Conservation (phyloP, 108 stramenopile species). For the Aurantiochytrium sp. region DNA sequence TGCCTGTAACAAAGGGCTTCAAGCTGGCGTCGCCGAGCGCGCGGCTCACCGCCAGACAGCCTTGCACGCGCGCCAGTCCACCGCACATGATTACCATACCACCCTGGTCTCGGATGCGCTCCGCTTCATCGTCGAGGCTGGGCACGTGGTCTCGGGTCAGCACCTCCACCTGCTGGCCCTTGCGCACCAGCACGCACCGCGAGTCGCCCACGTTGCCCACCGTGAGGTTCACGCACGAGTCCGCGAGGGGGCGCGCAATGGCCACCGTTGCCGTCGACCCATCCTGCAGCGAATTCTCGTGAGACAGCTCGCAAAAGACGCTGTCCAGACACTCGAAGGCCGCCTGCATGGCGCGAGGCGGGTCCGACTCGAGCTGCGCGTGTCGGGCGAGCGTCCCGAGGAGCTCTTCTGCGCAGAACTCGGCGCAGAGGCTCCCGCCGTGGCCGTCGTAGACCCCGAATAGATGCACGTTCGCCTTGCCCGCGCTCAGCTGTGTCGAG, state of each 20-base stretch:
- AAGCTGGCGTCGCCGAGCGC: neutral
- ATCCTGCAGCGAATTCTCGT: neutral
- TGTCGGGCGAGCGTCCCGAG: neutral
- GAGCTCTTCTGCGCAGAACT: neutral
- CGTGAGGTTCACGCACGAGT: neutral
- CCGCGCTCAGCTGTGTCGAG: neutral
- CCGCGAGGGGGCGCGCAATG: neutral
- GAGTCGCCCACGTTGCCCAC: constrained; percentile 12
- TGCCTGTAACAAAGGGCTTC: neutral
- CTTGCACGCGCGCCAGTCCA: constrained; percentile 13
- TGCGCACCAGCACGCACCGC: neutral
- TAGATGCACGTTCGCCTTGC: neutral
- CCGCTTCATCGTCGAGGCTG: neutral
- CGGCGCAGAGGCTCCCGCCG: neutral
- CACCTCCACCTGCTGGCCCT: neutral
- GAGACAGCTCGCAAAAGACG: neutral
- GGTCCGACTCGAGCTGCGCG: neutral
- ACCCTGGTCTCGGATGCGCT: neutral
- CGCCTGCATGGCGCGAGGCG: neutral
- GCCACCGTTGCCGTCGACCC: constrained; percentile 24
- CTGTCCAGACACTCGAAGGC: constrained; percentile 3
- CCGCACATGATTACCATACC: neutral
- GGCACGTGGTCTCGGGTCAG: neutral
- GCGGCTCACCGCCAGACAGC: neutral
- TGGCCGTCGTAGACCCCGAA: constrained; percentile 11